Conservation (phyloP, 2,329 filamentous ascomycete genomes). For the Fusarium nanum region DNA sequence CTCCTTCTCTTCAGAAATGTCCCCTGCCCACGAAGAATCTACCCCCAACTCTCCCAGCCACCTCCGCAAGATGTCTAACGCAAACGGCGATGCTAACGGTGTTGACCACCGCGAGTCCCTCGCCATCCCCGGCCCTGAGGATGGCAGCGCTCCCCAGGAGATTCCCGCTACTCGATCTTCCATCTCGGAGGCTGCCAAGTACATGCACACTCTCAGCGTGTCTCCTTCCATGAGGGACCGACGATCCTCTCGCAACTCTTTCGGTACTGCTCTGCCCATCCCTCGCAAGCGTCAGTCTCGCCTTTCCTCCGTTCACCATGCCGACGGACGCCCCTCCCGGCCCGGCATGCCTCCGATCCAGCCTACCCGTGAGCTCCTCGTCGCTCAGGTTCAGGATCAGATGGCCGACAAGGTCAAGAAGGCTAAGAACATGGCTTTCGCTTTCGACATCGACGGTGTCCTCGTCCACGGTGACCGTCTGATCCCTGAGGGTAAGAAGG, state of each 20-base stretch:
- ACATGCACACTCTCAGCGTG: slow-evolving; percentile 79
- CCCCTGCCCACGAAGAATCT: slow-evolving; percentile 65
- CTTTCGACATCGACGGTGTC: slow-evolving; percentile 91
- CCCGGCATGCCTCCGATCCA: slow-evolving; percentile 69
- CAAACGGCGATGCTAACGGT: slow-evolving; percentile 15
- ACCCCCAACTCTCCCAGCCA: slow-evolving; percentile 33
- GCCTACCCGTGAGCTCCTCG: slow-evolving; percentile 74
- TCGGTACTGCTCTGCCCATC: slow-evolving; percentile 78
- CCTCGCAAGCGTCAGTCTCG: slow-evolving; percentile 76
- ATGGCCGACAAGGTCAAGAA: slow-evolving; percentile 72
- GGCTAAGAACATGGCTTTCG: slow-evolving; percentile 82
- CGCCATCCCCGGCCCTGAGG: slow-evolving; percentile 53
- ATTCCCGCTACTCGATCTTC: slow-evolving; percentile 75
- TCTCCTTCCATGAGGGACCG: slow-evolving; percentile 75
- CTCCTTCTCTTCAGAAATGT: neutral
- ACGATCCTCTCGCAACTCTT: slow-evolving; percentile 78
- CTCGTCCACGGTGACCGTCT: slow-evolving; percentile 83
- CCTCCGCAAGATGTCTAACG: slow-evolving; percentile 34
- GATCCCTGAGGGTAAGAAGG: slow-evolving; percentile 78
- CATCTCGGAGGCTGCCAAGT: slow-evolving; percentile 73
- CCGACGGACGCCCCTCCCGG: slow-evolving; percentile 58
- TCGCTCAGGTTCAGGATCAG: slow-evolving; percentile 76
- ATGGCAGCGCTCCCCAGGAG: slow-evolving; percentile 69
- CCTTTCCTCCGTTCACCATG: slow-evolving; percentile 69
- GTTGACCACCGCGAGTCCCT: slow-evolving; percentile 36